Conservation (phyloP, 305 asterid species). For the Striga hermonthica region DNA sequence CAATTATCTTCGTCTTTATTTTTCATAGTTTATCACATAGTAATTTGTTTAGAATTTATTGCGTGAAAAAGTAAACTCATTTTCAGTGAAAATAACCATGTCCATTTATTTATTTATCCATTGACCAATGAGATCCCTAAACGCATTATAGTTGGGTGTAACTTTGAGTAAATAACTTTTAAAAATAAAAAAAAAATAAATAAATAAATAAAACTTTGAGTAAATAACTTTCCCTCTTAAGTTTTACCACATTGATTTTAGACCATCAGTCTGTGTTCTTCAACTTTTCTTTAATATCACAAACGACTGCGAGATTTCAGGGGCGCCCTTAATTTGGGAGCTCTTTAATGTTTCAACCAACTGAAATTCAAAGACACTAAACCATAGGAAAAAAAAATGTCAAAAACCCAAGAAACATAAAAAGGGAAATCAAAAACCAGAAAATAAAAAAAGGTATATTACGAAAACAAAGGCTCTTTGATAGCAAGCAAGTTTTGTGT, state of each 20-base stretch:
- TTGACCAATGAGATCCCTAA: no score
- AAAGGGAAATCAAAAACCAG: background rate
- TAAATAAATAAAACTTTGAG: no score
- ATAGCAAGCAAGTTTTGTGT: slow-evolving; percentile 11
- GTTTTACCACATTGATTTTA: slow-evolving; percentile 11
- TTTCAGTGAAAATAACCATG: no score
- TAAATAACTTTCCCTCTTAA: no score
- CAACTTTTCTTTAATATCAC: background rate
- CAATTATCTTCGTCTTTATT: no score
- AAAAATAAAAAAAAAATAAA: no score
- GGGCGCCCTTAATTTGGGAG: slow-evolving; percentile 32
- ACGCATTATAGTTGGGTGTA: no score
- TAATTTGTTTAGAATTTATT: no score
- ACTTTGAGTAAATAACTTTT: no score
- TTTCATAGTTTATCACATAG: no score
- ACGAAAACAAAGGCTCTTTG: background rate
- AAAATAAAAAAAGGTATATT: background rate
- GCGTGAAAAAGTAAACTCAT: no score
- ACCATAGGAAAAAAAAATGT: background rate
- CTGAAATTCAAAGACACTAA: slow-evolving; percentile 21
- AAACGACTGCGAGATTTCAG: slow-evolving; percentile 34
- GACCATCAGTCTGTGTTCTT: slow-evolving; percentile 23
- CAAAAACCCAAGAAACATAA: background rate
- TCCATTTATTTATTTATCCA: no score
- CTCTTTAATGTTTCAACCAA: slow-evolving; percentile 27